Evolutionary conservation across 1,139 yeast species (phyloP), one percentile per base, ranked within the genome.

Genomic region (Debaryomycetaceae sp.): DNA sequence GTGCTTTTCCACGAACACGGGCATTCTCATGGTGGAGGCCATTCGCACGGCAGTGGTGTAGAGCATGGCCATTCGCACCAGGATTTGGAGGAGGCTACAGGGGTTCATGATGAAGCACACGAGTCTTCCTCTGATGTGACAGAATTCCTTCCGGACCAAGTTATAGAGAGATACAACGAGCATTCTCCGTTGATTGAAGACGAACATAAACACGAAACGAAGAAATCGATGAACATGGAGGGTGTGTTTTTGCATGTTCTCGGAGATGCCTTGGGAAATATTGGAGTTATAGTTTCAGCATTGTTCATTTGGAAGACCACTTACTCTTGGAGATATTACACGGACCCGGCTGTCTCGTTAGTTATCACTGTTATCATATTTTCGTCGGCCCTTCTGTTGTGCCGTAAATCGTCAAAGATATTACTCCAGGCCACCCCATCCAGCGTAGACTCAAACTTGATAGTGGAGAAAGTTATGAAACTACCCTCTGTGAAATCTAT

Each of bases 191-290:
- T 72, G 46, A 49, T 69, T 38, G 49, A 40, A 39, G 55, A 55
- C 36, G 43, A 47, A 13, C 53, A 55, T 32, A 30, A 48, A 47
- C 29, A 48, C 48, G 19, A 31, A 31, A 53, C 63, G 49, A 65
- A 70, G 53, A 80, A 77, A 59, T 87, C 96, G 11, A 71, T 92
- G 70, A 92, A 92, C 64, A 92, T 92, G 98, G 94, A 88, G 54
- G 98, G 98, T 46, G 98, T 92, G 5, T 92, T 87, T 56, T 71
- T 92, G 53, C 98, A 92, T 59, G 98, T 92, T 5, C 51, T 92
- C 52, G 98, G 98, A 34, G 98, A 92, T 61, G 98, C 98, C 1
- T 70, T 92, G 45, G 98, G 98, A 48, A 92, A 92, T 58, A 69
- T 92, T 41, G 98, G 98, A 49, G 98, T 92, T 40, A 92, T 92